Evolutionary conservation across 441 rosid species (phyloP).

Genomic region (Jatropha multifida): DNA sequence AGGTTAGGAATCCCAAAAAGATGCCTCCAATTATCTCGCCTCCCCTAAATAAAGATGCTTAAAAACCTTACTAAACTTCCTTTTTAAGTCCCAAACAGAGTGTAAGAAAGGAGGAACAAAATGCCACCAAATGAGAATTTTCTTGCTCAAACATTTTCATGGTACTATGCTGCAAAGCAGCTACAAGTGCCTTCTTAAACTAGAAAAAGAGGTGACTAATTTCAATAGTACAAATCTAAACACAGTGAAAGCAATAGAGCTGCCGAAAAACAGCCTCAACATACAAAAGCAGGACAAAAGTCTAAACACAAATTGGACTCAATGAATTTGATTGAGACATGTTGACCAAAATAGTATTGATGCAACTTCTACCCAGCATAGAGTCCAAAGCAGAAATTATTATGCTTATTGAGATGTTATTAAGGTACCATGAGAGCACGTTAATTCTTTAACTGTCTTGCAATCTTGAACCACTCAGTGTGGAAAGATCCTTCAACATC

Average conservation of each 20-base stretch:
- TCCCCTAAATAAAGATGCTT: background rate
- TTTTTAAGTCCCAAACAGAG: too few relatives aligned
- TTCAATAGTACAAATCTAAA: constrained; percentile 5
- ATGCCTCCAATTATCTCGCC: background rate
- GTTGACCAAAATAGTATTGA: constrained; percentile 4
- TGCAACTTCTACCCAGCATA: constrained; percentile 20
- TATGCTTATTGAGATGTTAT: constrained; percentile 25
- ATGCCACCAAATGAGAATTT: background rate
- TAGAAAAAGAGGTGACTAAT: background rate
- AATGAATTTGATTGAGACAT: constrained; percentile 10
- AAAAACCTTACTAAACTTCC: too few relatives aligned
- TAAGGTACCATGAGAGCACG: background rate
- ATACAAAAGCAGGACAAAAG: constrained; percentile 3
- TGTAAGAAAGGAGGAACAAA: background rate
- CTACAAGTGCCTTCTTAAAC: constrained; percentile 6
- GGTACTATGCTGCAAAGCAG: constrained; percentile 3
- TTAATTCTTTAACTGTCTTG: constrained; percentile 58
- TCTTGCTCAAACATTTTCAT: background rate
- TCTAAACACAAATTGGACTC: constrained; percentile 3
- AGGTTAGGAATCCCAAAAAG: background rate
- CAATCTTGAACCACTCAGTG: constrained; percentile 96
- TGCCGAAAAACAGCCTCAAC: constrained; percentile 18
- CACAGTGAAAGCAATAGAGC: constrained; percentile 14
- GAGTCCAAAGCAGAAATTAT: constrained; percentile 30
- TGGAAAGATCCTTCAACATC: constrained; percentile 87